These are phyloP conservation scores for Annulohypoxylon moriforme DNA, from an alignment of 495 filamentous ascomycete genomes.

Conservation along the genomic window DNA sequence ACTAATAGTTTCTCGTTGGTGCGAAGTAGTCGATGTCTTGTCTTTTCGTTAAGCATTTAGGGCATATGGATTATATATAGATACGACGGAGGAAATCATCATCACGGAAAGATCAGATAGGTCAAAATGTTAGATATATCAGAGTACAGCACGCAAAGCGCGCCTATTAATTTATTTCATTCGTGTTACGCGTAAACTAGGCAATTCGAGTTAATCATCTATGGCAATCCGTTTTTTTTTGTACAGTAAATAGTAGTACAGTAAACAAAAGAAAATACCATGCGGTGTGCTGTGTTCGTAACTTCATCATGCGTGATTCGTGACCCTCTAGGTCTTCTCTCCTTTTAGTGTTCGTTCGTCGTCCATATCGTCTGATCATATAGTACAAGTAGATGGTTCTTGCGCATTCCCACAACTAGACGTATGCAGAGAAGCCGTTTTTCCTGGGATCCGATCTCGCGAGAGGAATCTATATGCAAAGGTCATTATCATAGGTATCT, in stretches of 20 bases:
- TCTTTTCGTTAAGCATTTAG: not conserved
- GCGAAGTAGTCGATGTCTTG: not conserved
- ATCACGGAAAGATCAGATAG: not conserved
- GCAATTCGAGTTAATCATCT: not conserved
- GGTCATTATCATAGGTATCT: constrained; percentile 9
- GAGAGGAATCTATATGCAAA: constrained; percentile 27
- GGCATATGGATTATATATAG: not conserved
- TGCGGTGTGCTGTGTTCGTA: constrained; percentile 16
- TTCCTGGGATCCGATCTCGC: constrained; percentile 5
- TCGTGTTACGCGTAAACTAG: constrained; percentile 19
- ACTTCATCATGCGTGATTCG: constrained; percentile 16
- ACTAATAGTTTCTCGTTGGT: not conserved
- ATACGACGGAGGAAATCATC: not conserved
- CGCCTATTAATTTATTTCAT: not conserved
- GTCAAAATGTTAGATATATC: not conserved
- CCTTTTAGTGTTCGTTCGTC: constrained; percentile 8
- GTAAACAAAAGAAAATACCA: constrained; percentile 4
- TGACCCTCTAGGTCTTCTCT: not conserved
- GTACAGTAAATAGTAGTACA: constrained; percentile 5
- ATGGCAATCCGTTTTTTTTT: not conserved
- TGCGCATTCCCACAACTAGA: not conserved
- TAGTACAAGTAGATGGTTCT: not conserved
- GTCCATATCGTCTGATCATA: constrained; percentile 21
- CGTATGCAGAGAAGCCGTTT: not conserved
- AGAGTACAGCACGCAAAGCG: constrained; percentile 7